Evolutionary conservation across 768 basidiomycete species (phyloP).

Genomic region (Saitozyma podzolica): DNA sequence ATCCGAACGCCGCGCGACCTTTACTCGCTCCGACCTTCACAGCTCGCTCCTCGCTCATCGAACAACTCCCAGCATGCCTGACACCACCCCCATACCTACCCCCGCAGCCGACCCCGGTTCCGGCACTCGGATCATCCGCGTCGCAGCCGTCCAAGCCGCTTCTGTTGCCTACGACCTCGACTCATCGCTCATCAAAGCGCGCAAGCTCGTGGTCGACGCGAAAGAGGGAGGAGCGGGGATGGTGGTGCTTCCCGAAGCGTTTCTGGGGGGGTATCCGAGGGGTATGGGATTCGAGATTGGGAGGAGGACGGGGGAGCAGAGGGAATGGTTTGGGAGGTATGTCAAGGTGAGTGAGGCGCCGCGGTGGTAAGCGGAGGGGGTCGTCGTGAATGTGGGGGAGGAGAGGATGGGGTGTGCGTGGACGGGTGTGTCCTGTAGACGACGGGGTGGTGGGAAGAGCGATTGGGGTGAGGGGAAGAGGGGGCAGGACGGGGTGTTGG

Average conservation of each 20-base stretch:
- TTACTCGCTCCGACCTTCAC: not conserved
- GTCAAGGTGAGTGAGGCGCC: slow-evolving; percentile 18
- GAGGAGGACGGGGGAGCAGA: slow-evolving; percentile 20
- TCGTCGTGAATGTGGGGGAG: too few relatives aligned
- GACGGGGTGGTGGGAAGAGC: too few relatives aligned
- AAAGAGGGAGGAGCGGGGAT: slow-evolving; percentile 14
- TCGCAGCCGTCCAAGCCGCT: slow-evolving; percentile 25
- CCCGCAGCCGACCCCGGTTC: too few relatives aligned
- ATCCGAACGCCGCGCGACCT: too few relatives aligned
- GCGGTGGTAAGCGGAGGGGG: not conserved
- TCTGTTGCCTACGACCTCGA: slow-evolving; percentile 23
- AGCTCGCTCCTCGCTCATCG: not conserved
- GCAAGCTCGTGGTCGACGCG: slow-evolving; percentile 13
- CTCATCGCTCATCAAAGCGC: slow-evolving; percentile 18
- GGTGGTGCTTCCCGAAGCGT: slow-evolving; percentile 35
- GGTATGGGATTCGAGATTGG: slow-evolving; percentile 25
- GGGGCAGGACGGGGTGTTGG: too few relatives aligned
- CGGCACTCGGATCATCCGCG: not conserved
- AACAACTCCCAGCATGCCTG: not conserved
- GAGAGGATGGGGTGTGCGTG: too few relatives aligned
- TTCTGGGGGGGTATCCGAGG: slow-evolving; percentile 28
- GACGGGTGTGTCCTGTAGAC: too few relatives aligned
- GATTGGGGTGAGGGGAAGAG: too few relatives aligned
- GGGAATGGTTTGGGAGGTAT: slow-evolving; percentile 31
- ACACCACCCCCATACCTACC: not conserved